Conservation (phyloP, 306 rosid species). For the Prunus kanzakura region DNA sequence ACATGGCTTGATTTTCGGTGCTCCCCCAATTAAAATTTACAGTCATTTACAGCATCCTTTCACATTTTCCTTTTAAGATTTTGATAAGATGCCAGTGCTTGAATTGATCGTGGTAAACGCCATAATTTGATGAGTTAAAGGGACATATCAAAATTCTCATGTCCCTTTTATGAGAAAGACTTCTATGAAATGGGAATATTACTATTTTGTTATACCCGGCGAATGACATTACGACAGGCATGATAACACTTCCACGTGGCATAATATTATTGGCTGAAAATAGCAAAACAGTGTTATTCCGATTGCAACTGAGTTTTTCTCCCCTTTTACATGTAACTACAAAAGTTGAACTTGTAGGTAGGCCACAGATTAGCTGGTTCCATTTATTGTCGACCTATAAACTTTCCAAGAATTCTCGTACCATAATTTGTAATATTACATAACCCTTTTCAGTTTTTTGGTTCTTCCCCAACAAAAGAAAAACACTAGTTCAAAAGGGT, state of each 20-base stretch:
- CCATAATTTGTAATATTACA: neutral
- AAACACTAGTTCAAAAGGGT: neutral
- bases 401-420: neutral
- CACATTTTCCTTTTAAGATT: neutral
- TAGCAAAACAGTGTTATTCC: no score
- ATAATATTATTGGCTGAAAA: no score
- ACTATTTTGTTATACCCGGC: no score
- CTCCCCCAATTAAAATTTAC: slow-evolving; percentile 2
- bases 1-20: slow-evolving; percentile 59
- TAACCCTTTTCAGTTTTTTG: neutral
- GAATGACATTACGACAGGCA: no score
- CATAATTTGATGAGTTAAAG: no score
- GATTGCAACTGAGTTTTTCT: no score
- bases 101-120: no score
- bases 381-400: no score
- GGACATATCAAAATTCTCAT: neutral
- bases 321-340: neutral
- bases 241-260: no score
- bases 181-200: no score
- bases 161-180: no score
- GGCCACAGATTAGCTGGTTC: neutral
- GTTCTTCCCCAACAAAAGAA: neutral
- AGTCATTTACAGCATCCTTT: no score
- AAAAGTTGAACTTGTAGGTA: neutral
- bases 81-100: neutral